Conservation (phyloP, 345 rosid species). For the Populus davidiana region DNA sequence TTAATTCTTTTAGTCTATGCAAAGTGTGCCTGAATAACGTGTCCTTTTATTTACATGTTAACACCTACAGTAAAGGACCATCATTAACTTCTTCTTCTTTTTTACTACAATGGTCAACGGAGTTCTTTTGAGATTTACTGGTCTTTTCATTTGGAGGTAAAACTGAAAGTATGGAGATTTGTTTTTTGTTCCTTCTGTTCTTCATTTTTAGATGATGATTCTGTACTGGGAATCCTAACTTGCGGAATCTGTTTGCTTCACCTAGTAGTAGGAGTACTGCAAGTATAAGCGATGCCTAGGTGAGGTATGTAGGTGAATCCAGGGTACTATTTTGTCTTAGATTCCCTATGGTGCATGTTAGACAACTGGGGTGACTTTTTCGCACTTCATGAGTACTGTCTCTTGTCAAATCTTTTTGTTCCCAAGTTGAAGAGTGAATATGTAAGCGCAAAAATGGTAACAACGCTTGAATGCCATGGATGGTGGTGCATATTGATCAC, state of each 20-base stretch:
- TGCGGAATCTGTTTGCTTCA: neutral
- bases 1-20: neutral
- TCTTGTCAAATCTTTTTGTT: slow-evolving; percentile 36
- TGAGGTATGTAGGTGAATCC: neutral
- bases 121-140: neutral
- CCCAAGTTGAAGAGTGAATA: slow-evolving; percentile 31
- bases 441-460: neutral
- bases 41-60: neutral
- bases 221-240: neutral
- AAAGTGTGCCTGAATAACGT: neutral
- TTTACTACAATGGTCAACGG: neutral
- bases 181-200: too few species aligned
- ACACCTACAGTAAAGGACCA: neutral
- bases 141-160: neutral
- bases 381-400: slow-evolving; percentile 10
- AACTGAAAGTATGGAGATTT: neutral
- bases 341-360: slow-evolving; percentile 24
- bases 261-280: neutral
- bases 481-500: slow-evolving; percentile 17
- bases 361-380: neutral
- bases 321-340: neutral
- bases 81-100: neutral
- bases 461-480: slow-evolving; percentile 11
- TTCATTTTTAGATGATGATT: neutral
- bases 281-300: neutral